Conservation (phyloP, 768 basidiomycete species). For the Termitomyces sp. region DNA sequence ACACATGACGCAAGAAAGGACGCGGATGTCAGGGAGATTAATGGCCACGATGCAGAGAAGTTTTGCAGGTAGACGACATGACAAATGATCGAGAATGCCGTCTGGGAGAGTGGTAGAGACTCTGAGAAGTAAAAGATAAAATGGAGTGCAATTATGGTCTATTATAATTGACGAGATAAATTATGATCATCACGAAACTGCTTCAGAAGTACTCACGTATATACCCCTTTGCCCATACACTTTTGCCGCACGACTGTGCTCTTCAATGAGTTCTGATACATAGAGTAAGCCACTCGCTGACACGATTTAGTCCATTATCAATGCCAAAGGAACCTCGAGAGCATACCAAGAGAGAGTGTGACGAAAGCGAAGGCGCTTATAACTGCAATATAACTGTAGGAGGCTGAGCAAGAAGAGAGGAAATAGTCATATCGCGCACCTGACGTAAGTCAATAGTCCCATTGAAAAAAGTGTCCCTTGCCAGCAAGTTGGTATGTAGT, state of each 20-base stretch:
- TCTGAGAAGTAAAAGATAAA: conserved; percentile 74
- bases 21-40: conserved; percentile 83
- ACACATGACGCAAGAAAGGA: conserved; percentile 84
- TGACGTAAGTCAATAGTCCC: conserved; percentile 57
- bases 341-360: conserved; percentile 83
- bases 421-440: conserved; percentile 29
- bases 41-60: conserved; percentile 85
- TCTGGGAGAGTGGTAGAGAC: conserved; percentile 69
- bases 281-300: conserved; percentile 91
- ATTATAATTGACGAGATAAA: conserved; percentile 7
- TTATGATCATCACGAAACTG: not conserved
- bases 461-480: conserved; percentile 23
- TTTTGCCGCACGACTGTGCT: conserved; percentile 83
- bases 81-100: conserved; percentile 73
- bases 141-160: conserved; percentile 82
- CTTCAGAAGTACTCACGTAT: conserved; percentile 54
- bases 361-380: conserved; percentile 81
- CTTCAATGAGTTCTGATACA: conserved; percentile 93
- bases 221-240: conserved; percentile 77
- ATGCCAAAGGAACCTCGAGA: not conserved
- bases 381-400: conserved; percentile 64
- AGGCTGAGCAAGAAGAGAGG: not conserved
- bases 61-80: conserved; percentile 91
- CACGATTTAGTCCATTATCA: not conserved
- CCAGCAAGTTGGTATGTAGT: conserved; percentile 9